These are phyloP conservation scores for Eucalyptus paniculata DNA, from an alignment of 345 rosid genomes.

Conservation along the genomic window DNA sequence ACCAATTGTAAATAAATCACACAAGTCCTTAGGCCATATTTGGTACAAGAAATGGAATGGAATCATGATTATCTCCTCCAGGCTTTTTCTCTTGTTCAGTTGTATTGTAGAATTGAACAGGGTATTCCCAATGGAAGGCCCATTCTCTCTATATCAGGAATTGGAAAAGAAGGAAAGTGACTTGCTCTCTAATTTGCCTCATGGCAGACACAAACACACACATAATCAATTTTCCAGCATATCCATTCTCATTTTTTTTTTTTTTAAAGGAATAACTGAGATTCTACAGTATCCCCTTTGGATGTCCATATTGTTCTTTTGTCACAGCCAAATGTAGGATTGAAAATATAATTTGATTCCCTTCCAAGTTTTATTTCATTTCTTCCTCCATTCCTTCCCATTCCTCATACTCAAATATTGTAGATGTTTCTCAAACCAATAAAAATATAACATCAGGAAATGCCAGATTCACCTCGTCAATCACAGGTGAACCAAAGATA, in stretches of 20 bases:
- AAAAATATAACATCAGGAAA: not conserved
- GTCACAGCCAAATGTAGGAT: not conserved
- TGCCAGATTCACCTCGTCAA: conserved; percentile 57
- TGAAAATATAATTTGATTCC: not conserved
- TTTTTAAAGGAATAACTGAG: not conserved
- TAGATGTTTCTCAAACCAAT: not conserved
- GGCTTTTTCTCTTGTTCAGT: not conserved
- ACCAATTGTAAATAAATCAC: not conserved
- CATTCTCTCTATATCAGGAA: not conserved
- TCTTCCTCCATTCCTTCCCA: not conserved
- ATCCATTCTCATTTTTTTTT: not conserved
- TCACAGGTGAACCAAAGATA: conserved; percentile 77
- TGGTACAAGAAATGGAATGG: not conserved
- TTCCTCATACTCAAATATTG: not conserved
- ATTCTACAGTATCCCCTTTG: not conserved
- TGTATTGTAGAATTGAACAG: not conserved
- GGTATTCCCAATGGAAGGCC: not conserved
- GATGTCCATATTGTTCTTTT: not conserved
- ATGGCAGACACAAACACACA: not conserved
- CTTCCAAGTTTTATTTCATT: not conserved
- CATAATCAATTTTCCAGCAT: not conserved
- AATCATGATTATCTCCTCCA: not conserved
- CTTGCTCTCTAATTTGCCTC: not conserved
- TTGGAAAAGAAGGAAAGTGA: not conserved
- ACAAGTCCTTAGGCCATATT: not conserved